A percentile compares a stretch with the other conserved stretches of the same genome.
phyloP scores from a whole-genome alignment of 2,329 filamentous ascomycete species.

The Orbilia ellipsospora region DNA sequence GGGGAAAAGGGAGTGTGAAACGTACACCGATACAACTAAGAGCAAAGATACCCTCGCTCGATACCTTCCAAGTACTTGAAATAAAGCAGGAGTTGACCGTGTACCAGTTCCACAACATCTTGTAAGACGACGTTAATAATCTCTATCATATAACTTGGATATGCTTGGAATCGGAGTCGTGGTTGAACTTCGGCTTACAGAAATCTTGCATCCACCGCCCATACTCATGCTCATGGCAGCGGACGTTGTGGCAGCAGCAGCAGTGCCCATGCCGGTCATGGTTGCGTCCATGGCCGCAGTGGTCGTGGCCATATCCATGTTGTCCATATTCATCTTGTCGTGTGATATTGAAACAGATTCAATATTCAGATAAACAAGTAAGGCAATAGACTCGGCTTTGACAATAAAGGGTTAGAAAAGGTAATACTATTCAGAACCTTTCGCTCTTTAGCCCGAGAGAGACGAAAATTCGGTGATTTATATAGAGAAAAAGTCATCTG shows the following conservation, averaged over 20 bases:
- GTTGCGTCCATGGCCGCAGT: conserved; percentile 39
- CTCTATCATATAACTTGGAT: too few species aligned
- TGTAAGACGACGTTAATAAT: neutral
- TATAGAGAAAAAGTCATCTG: neutral
- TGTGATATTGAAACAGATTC: too few species aligned
- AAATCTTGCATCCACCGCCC: conserved; percentile 52
- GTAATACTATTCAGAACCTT: too few species aligned
- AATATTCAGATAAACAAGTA: too few species aligned
- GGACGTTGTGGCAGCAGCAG: conserved; percentile 21
- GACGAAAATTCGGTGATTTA: too few species aligned
- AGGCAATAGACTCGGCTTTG: too few species aligned
- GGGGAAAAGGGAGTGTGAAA: neutral
- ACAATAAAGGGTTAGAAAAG: too few species aligned
- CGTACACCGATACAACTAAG: conserved; percentile 78
- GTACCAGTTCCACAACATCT: conserved; percentile 87
- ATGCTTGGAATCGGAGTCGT: too few species aligned
- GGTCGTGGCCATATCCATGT: conserved; percentile 16
- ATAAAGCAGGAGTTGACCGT: conserved; percentile 80
- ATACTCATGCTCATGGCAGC: conserved; percentile 45
- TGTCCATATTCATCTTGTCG: conserved; percentile 31
- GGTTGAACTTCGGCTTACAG: conserved; percentile 21
- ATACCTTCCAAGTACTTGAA: conserved; percentile 75
- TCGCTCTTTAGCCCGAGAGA: too few species aligned
- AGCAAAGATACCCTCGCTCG: conserved; percentile 77
- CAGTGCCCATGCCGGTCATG: conserved; percentile 46